Evolutionary conservation across 805 yeast genomes (phyloP), one percentile per base, ranked within the genome.

Genomic region (Candida piceae): DNA sequence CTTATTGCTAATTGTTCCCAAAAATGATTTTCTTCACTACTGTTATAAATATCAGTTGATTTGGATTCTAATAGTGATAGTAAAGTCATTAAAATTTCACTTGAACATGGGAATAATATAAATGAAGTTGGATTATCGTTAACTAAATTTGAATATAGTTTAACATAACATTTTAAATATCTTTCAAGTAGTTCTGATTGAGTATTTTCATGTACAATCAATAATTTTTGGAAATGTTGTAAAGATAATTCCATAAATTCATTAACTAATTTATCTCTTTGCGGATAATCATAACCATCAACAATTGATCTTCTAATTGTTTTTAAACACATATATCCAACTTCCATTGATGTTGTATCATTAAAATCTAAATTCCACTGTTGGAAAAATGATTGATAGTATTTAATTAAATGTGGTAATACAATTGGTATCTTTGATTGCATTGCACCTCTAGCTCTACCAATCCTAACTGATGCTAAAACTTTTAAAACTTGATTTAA

Each of bases 401-500:
- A 62, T 39, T 76, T 72, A 17, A 79, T 71, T 26, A 87, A 56
- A 2, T 75, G 62, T 0, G 82, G 78, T 8, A 80, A 68, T 2
- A 89, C 60, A 4, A 74, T 58, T 0, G 86, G 85, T 0, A 84
- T 73, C 42, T 83, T 78, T 33, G 75, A 65, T 54, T 83, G 93
- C 74, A 88, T 70, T 0, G 87, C 85, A 16, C 80, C 79, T 49
- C 84, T 73, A 3, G 90, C 77, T 43, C 86, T 73, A 6, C 97
- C 97, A 24, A 90, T 84, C 47, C 89, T 69, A 1, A 89, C 88
- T 38, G 81, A 64, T 1, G 89, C 71, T 18, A 90, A 60, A 3
- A 74, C 67, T 58, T 93, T 93, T 44, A 89, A 69, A 4, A 85
- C 69, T 56, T 88, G 95, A 57, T 86, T 86, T 36, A 85, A 55